Base-by-base conservation (phyloP, 169 alveolate genomes). In the Perkinsus olseni region DNA sequence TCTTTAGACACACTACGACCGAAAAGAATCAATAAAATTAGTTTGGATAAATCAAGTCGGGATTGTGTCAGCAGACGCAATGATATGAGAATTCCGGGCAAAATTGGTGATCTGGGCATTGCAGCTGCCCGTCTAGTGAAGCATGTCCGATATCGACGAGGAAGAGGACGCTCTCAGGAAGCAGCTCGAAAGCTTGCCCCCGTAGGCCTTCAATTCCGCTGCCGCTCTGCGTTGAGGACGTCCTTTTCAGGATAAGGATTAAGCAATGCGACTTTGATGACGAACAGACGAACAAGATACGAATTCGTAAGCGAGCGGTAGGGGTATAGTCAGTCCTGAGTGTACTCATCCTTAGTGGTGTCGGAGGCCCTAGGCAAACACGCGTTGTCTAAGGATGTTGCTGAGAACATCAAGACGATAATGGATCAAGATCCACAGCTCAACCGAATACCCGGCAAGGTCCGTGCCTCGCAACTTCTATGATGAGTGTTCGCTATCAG, bases 121-220 rank as follows among this genome's bases (percentile, higher is more conserved):
- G 1, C 28, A 62, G 82, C 37, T 62, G n/a, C 28, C 28, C 17
- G 8, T 13, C 17, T 62, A 24, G 10, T 24, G 28, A 8, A 62
- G n/a, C n/a, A 62, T 62, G 82, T 62, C 82, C 82, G 82, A 62
- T 21, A 62, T 62, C 82, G 82, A 62, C 82, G 82, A 62, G 82
- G 82, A 62, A 28, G 82, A 62, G 34, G 82, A 8, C 36, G 82
- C 82, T 24, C 82, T 62, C 34, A 13, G 31, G 34, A 62, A 24
- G 82, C 82, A 62, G 34, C 82, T 62, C 82, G 82, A 62, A 24
- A 62, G 82, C 17, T 62, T 62, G 31, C 82, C 82, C 1, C 82
- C 82, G 82, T 62, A 62, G 17, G 62, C 62, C 24, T 10, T 45
- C 6, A 62, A 0, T 6, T 28, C 34, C 82, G 31, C 28, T 6